Base-by-base conservation (phyloP, 495 filamentous ascomycete species). In the Pseudoneurospora amorphoporcata region DNA sequence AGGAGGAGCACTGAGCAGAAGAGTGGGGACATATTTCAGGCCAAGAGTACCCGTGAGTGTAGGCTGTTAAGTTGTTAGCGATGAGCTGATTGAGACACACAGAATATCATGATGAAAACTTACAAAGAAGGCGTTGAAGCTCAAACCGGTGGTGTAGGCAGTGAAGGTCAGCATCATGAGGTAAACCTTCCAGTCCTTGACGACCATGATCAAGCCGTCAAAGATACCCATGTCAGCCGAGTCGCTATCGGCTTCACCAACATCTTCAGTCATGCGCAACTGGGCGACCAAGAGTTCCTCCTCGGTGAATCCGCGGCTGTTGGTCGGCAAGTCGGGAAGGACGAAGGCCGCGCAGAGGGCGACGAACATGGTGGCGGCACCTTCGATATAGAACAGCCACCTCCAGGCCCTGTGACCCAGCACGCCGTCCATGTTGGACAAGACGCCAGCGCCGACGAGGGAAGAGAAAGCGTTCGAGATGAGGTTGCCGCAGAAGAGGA, bases 11-110 rank as follows among this genome's bases (percentile, higher is more conserved):
- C 91, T 93, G 71, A 95, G 87, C 6, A 93, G 87, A 8, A 94
- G 87, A 0, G 92, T 91, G 19, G 86, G 80, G 70, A 92, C 89
- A n/a, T 87, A 87, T 74, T 78, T 82, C 76, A 89, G 93, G 38
- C 91, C 87, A 1, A 95, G 84, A 2, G 92, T 94, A 39, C 84
- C 82, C 10, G 94, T 92, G 38, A 95, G 88, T 1, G 92, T 92
- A 0, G 92, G 92, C 84, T 94, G 90, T 82, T 90, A 89, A 3
- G 39, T 88, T 4, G 87, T 91, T 17, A 91, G 88, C 9, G 83
- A 85, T 58, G 47, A 32, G 4, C 53, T 32, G 53, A 65, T 65
- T 1, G 14, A 84, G 14, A 84, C 83, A 35, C 83, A 84, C 12
- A 87, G 85, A 75, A 88, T 84, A 71, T 84, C 82, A 29, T 88